Evolutionary conservation across 768 basidiomycete species (phyloP).

Genomic region (Epithele typhae): DNA sequence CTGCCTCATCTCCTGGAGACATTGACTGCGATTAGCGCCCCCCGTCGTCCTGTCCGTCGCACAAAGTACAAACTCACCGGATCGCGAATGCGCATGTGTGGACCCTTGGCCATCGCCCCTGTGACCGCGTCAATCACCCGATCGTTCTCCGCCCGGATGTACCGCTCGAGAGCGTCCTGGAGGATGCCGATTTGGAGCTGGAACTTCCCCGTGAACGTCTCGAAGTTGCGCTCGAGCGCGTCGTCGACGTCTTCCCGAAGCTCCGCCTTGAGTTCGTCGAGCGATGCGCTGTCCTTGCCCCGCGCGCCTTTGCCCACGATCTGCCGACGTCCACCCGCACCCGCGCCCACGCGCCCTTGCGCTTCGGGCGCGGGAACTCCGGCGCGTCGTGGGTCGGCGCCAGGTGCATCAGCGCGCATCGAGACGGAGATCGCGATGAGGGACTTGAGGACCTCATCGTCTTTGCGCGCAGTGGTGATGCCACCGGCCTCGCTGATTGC

Average conservation of each 20-base stretch:
- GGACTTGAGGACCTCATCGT: background rate
- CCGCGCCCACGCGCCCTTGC: too few relatives aligned
- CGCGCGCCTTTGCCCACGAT: background rate
- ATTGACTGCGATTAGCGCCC: too few relatives aligned
- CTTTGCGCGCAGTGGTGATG: background rate
- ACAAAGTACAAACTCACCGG: constrained; percentile 18
- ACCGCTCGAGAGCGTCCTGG: constrained; percentile 19
- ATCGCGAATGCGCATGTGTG: constrained; percentile 42
- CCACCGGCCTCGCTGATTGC: constrained; percentile 1
- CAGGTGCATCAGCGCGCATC: background rate
- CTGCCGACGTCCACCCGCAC: too few relatives aligned
- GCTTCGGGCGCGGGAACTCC: too few relatives aligned
- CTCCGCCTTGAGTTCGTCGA: background rate
- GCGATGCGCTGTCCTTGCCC: background rate
- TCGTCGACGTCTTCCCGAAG: constrained; percentile 19
- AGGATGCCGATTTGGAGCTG: constrained; percentile 35
- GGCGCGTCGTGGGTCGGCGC: too few relatives aligned
- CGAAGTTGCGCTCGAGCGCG: constrained; percentile 34
- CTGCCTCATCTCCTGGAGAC: constrained; percentile 39
- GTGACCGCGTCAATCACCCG: constrained; percentile 36
- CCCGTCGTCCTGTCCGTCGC: background rate
- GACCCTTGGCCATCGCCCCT: constrained; percentile 26
- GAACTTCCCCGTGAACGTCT: constrained; percentile 42
- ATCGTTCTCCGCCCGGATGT: constrained; percentile 31
- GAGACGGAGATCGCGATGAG: background rate